Base-by-base conservation (phyloP, 164 flowering plant species). In the Euptelea pleiosperma region DNA sequence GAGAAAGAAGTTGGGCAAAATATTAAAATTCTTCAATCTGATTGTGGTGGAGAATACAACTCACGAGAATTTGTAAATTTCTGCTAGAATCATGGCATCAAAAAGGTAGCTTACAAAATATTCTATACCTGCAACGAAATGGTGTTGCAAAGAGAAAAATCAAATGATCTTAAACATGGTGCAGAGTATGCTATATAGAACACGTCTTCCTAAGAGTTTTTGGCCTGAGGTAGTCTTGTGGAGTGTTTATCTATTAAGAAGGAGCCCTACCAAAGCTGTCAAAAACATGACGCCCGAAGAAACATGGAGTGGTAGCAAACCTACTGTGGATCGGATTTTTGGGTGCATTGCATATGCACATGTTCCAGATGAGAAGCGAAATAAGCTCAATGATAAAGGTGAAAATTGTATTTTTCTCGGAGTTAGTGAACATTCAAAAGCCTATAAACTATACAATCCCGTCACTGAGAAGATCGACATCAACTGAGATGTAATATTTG, bases 271-370 rank as follows among this genome's bases (percentile, higher is more conserved):
- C 1, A 25, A 47, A 3, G 22, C 4, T 51, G 10, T 51, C 22
- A 16, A 46, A 46, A 21, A 46, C 12, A 46, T 31, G 31, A 59
- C 63, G 19, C 63, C 50, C n/a, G n/a, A n/a, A n/a, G n/a, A n/a
- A n/a, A n/a, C n/a, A n/a, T n/a, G 62, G 61, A 33, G 52, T 46
- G 14, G 36, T 0, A 3, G 29, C 4, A 60, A 14, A 39, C 61
- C 56, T 14, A 10, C 0, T 25, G 65, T 66, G 2, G 28, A 44
- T 29, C 49, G n/a, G 40, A 31, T 54, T 10, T 66, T 61, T 46
- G 50, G 56, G 3, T 66, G 65, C 28, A 55, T 60, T 9, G 43
- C 54, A 4, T 58, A 51, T 59, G 64, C 69, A 0, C 63, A 65
- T 42, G 15, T 59, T n/a, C 63, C 59, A 43, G 26, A 52, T 57